A percentile compares a stretch with the other conserved stretches of the same genome.
Evolutionary conservation across 2,329 filamentous ascomycete genomes (phyloP).

Genomic region (Claviceps sp.): DNA sequence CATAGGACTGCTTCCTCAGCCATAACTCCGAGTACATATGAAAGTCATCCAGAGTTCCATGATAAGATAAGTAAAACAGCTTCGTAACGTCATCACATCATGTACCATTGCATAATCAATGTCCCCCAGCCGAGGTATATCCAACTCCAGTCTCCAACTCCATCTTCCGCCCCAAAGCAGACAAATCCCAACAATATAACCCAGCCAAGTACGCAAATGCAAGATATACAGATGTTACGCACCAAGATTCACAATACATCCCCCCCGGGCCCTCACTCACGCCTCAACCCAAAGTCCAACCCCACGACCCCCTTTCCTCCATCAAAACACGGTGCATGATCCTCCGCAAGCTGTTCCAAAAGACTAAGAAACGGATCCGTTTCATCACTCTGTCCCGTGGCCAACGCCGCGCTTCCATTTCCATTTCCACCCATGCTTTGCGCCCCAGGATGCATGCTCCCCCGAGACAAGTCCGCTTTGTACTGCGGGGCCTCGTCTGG

Average conservation of each 20-base stretch:
- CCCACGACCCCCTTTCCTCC: slow-evolving; percentile 50
- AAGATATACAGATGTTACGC: not conserved
- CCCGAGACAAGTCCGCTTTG: slow-evolving; percentile 10
- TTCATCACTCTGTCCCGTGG: slow-evolving; percentile 41
- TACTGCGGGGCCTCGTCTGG: slow-evolving; percentile 21
- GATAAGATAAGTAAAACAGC: no score
- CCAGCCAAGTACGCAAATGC: not conserved
- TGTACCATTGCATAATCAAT: no score
- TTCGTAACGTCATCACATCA: no score
- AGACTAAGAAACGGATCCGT: slow-evolving; percentile 72
- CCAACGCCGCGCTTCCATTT: slow-evolving; percentile 29
- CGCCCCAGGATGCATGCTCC: slow-evolving; percentile 18
- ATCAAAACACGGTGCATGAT: slow-evolving; percentile 44
- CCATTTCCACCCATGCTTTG: slow-evolving; percentile 25
- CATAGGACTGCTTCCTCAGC: no score
- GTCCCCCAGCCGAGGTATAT: no score
- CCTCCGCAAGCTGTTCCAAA: slow-evolving; percentile 71
- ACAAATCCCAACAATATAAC: no score
- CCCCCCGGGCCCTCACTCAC: not conserved
- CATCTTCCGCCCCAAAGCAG: no score
- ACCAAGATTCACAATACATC: not conserved
- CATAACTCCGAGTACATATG: no score
- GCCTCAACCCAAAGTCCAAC: slow-evolving; percentile 59
- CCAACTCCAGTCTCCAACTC: no score
- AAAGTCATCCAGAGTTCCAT: no score